Base-by-base conservation (phyloP, 257 asterid species). In the Solanum chiquidenum region DNA sequence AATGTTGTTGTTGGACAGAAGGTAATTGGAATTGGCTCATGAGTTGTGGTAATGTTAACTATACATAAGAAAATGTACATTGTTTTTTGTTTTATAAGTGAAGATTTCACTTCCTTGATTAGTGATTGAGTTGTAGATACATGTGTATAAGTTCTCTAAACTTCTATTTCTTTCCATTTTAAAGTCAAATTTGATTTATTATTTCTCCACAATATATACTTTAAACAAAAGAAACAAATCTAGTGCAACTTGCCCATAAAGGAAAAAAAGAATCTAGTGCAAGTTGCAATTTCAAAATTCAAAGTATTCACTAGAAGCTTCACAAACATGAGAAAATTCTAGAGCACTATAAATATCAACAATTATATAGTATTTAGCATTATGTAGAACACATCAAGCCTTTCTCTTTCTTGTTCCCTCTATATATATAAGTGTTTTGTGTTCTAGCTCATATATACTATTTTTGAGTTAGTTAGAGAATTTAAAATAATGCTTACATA, bases 401-500 rank as follows among this genome's bases (percentile, higher is more conserved):
- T 79, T 44, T 9, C 0, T 25, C 66, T 16, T 79, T 79, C 37
- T 44, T 27, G 66, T 16, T 42, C 40, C 62, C 58, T 60, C 9
- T 27, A 7, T 44, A 12, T 75, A 77, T 40, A 38, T 10, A 40
- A 21, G 33, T 74, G 21, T 34, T 46, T 33, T 52, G 16, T 83
- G 71, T 83, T n/a, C 49, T 60, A 62, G 35, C 18, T 21, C 33
- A 62, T 55, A 38, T 21, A 62, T 12, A 44, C 9, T 29, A 25
- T 46, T 82, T 73, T 71, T 52, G 21, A 16, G 37, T 87, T 25
- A 5, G 44, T 3, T n/a, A n/a, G 23, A 23, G n/a, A 29, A 49
- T 23, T 18, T 55, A 49, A 31, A 44, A 42, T 18, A 66, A 37
- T 42, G 90, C 96, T 92, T 91, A 95, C 98, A 88, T 95, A 94